These are phyloP conservation scores for Rhynchospora breviuscula DNA, from an alignment of 176 grass and related monocot genomes.

Conservation along the genomic window DNA sequence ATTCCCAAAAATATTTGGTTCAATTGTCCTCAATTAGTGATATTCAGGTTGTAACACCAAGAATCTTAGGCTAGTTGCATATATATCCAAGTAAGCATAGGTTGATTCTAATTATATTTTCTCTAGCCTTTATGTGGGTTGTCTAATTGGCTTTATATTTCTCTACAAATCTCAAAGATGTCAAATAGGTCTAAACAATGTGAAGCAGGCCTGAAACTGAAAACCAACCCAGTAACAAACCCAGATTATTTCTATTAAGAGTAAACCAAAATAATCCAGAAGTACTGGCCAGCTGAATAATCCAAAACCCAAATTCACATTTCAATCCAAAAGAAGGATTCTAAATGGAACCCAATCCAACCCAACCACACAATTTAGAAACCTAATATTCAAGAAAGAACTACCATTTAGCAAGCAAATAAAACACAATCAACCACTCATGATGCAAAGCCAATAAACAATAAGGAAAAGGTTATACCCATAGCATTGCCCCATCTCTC, in stretches of 20 bases:
- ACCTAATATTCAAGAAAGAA: not conserved
- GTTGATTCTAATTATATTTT: not conserved
- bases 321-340: no score
- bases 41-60: not conserved
- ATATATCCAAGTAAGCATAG: not conserved
- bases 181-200: not conserved
- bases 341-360: not conserved
- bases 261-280: not conserved
- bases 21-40: not conserved
- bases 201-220: not conserved
- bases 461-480: slow-evolving; percentile 61
- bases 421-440: not conserved
- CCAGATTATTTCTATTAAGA: not conserved
- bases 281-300: not conserved
- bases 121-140: not conserved
- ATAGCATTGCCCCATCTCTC: slow-evolving; percentile 94
- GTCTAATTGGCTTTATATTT: not conserved
- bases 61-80: not conserved
- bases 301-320: not conserved
- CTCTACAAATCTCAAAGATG: not conserved
- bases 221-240: not conserved
- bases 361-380: not conserved
- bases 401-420: not conserved
- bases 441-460: not conserved
- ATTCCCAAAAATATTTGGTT: not conserved